Percentiles rank a stretch among this genome's conserved stretches.
Conservation (phyloP, 192 early-diverging fungal genomes). For the Chytriomyces confervae region DNA sequence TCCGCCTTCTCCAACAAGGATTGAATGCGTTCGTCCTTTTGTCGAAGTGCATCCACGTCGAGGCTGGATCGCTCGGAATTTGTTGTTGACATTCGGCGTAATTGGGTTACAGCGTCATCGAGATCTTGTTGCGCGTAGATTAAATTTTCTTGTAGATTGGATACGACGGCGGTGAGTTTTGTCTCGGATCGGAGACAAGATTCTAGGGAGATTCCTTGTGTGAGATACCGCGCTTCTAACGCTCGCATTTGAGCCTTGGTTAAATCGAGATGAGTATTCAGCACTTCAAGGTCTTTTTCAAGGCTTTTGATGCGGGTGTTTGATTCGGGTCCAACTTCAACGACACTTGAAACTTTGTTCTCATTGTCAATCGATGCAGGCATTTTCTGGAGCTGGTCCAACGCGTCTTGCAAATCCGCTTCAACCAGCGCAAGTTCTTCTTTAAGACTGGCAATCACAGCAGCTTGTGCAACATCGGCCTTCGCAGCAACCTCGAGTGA, state of each 20-base stretch:
- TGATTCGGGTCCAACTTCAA: too few species aligned
- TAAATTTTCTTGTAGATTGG: background rate
- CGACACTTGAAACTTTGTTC: too few species aligned
- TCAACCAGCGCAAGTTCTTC: too few species aligned
- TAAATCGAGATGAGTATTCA: background rate
- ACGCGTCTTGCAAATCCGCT: too few species aligned
- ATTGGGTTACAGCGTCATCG: too few species aligned
- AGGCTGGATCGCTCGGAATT: background rate
- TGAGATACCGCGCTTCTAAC: background rate
- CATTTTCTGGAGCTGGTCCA: too few species aligned
- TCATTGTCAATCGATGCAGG: too few species aligned
- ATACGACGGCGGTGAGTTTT: background rate
- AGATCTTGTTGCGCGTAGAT: too few species aligned
- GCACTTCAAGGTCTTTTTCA: background rate
- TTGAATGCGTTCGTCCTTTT: conserved; percentile 7
- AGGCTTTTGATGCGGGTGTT: background rate
- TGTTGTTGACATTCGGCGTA: background rate
- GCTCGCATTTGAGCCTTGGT: background rate
- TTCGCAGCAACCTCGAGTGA: too few species aligned
- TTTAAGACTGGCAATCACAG: too few species aligned
- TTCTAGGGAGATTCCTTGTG: background rate
- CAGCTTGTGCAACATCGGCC: too few species aligned
- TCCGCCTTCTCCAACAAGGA: background rate
- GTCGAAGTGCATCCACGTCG: background rate
- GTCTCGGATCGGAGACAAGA: background rate